These are phyloP conservation scores for Otatea glauca DNA, from an alignment of 176 grass and related monocot species.

Conservation along the genomic window DNA sequence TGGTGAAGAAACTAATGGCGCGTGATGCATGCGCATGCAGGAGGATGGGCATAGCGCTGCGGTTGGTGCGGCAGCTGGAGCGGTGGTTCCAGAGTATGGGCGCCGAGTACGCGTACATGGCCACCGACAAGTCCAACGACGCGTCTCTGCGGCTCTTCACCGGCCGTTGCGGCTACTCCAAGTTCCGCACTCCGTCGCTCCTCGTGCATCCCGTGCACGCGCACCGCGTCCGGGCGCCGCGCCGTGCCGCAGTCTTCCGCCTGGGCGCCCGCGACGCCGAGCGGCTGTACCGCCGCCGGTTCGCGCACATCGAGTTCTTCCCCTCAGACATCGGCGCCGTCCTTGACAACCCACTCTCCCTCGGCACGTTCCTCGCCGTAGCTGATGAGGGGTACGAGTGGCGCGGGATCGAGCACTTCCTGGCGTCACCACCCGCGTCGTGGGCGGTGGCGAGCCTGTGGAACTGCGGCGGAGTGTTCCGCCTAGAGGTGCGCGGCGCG, in stretches of 20 bases:
- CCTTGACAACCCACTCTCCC: slow-evolving; percentile 66
- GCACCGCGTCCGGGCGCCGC: slow-evolving; percentile 54
- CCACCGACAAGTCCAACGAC: slow-evolving; percentile 76
- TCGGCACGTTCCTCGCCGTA: slow-evolving; percentile 72
- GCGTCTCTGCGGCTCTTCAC: slow-evolving; percentile 84
- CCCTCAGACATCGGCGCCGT: slow-evolving; percentile 79
- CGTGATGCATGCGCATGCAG: slow-evolving; percentile 42
- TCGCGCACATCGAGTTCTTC: slow-evolving; percentile 74
- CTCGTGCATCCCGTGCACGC: slow-evolving; percentile 89
- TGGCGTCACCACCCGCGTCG: slow-evolving; percentile 66
- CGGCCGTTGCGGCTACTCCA: slow-evolving; percentile 73
- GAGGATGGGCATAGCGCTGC: slow-evolving; percentile 70
- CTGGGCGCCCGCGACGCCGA: slow-evolving; percentile 62
- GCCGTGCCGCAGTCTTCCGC: slow-evolving; percentile 37
- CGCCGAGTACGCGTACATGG: slow-evolving; percentile 93
- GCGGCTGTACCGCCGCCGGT: slow-evolving; percentile 58
- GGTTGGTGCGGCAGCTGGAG: slow-evolving; percentile 63
- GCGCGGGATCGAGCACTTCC: slow-evolving; percentile 62
- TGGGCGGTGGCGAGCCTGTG: slow-evolving; percentile 86
- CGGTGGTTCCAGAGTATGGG: slow-evolving; percentile 64
- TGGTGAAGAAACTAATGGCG: not conserved
- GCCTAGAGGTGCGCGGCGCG: slow-evolving; percentile 74
- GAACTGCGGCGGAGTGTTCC: slow-evolving; percentile 87
- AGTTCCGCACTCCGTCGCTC: slow-evolving; percentile 91
- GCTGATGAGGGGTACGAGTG: slow-evolving; percentile 39